Conservation (phyloP, 331 rosid species). For the Phaseolus coccineus region DNA sequence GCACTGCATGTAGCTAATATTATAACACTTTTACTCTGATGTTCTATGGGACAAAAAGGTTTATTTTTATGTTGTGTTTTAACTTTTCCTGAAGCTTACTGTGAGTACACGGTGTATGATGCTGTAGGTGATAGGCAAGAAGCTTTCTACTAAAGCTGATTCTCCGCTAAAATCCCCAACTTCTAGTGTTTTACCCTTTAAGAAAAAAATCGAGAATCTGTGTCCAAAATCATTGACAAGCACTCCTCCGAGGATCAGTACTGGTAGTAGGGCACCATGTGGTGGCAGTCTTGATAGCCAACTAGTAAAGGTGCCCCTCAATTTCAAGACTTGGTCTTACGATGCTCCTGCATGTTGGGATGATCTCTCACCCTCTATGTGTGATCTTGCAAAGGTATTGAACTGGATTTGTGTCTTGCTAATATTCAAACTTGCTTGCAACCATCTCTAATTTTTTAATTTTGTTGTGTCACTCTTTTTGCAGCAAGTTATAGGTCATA, state of each 20-base stretch:
- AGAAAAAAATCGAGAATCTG: conserved; percentile 54
- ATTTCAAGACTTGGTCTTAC: conserved; percentile 45
- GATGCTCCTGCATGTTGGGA: conserved; percentile 58
- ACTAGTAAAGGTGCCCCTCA: conserved; percentile 63
- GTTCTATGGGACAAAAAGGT: conserved; percentile 5
- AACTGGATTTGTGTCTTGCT: background rate
- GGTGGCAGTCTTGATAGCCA: conserved; percentile 29
- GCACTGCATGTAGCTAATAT: background rate
- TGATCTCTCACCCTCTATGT: conserved; percentile 55
- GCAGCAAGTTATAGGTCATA: conserved; percentile 61
- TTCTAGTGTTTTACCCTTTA: conserved; percentile 55
- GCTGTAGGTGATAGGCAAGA: conserved; percentile 57
- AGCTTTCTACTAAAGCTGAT: conserved; percentile 46
- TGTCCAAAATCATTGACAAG: conserved; percentile 48
- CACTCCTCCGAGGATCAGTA: conserved; percentile 42
- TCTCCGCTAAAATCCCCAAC: conserved; percentile 51
- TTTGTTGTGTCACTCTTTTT: conserved; percentile 22
- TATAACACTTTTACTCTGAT: background rate
- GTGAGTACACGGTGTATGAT: conserved; percentile 24
- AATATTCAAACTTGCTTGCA: background rate
- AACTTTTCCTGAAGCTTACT: conserved; percentile 36
- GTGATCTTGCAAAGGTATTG: conserved; percentile 72
- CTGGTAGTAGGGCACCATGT: conserved; percentile 24
- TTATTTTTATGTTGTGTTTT: conserved; percentile 9
- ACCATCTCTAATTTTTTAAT: background rate